Evolutionary conservation across 2,329 filamentous ascomycete species (phyloP).

Genomic region (Xylariomycetidae sp.): DNA sequence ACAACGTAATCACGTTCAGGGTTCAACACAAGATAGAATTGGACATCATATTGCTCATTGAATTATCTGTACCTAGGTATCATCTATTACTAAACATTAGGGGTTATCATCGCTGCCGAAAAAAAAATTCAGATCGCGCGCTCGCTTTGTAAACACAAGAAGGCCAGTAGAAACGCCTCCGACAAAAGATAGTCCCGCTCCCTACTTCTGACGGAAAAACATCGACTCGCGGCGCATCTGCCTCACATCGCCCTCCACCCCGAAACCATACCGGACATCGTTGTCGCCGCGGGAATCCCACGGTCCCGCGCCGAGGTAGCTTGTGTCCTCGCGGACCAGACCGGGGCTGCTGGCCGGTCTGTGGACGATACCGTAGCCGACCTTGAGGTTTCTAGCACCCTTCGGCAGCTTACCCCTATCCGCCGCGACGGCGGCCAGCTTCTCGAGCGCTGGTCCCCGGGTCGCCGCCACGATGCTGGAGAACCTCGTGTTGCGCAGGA

Average conservation of each 20-base stretch:
- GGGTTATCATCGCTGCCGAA: no score
- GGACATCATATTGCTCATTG: no score
- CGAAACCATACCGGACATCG: slow-evolving; percentile 25
- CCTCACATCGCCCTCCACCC: slow-evolving; percentile 25
- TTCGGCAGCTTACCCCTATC: slow-evolving; percentile 11
- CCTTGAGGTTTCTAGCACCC: slow-evolving; percentile 18
- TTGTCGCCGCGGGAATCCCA: slow-evolving; percentile 12
- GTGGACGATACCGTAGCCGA: slow-evolving; percentile 23
- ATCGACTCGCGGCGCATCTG: slow-evolving; percentile 19
- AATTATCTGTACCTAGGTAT: no score
- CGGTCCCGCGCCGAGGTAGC: slow-evolving; percentile 5
- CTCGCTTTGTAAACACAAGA: no score
- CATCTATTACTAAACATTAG: no score
- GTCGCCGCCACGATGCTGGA: slow-evolving; percentile 39
- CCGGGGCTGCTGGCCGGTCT: slow-evolving; percentile 9
- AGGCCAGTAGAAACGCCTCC: no score
- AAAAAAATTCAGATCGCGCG: no score
- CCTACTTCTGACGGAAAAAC: no score
- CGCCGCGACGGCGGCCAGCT: slow-evolving; percentile 21
- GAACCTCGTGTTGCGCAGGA: slow-evolving; percentile 32
- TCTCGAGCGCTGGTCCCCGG: slow-evolving; percentile 34
- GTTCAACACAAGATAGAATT: no score
- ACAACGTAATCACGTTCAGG: no score
- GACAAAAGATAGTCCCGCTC: no score
- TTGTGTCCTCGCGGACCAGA: slow-evolving; percentile 11